Conservation (phyloP, 2,329 filamentous ascomycete species). For the Aspergillus uvarum region DNA sequence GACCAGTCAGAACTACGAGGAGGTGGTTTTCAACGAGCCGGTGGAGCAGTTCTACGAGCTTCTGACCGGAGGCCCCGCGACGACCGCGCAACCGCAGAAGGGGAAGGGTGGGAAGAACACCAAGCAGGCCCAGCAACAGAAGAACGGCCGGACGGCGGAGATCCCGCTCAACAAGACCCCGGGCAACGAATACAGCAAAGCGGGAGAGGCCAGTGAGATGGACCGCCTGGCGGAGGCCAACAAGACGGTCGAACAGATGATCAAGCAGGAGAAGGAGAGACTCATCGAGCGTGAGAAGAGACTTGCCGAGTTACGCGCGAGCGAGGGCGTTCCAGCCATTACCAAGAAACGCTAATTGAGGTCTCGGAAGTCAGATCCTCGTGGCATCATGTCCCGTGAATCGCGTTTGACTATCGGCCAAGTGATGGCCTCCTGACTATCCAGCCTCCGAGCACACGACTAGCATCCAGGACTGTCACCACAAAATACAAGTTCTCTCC, state of each 20-base stretch:
- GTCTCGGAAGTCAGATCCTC: not conserved
- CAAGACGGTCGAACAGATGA: conserved; percentile 58
- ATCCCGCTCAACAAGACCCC: conserved; percentile 67
- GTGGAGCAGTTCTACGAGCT: conserved; percentile 88
- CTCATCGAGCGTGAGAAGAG: conserved; percentile 62
- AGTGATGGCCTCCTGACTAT: not conserved
- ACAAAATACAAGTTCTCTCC: not conserved
- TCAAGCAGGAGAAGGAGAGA: conserved; percentile 64
- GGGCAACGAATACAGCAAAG: conserved; percentile 70
- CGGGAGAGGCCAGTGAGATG: conserved; percentile 68
- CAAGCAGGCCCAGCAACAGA: conserved; percentile 46
- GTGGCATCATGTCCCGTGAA: not conserved
- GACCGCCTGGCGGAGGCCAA: conserved; percentile 63
- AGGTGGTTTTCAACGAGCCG: conserved; percentile 96
- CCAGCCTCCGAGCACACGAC: not conserved
- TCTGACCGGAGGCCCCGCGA: conserved; percentile 67
- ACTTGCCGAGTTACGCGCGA: conserved; percentile 53
- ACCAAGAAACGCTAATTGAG: conserved; percentile 43
- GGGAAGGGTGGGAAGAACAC: conserved; percentile 60
- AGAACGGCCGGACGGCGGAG: conserved; percentile 68
- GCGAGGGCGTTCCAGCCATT: conserved; percentile 40
- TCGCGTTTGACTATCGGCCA: not conserved
- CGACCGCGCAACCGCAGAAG: conserved; percentile 47
- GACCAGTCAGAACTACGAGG: conserved; percentile 80
- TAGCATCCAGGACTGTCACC: not conserved